Evolutionary conservation across 345 rosid genomes (phyloP).

Genomic region (Eutrema yunnanense): DNA sequence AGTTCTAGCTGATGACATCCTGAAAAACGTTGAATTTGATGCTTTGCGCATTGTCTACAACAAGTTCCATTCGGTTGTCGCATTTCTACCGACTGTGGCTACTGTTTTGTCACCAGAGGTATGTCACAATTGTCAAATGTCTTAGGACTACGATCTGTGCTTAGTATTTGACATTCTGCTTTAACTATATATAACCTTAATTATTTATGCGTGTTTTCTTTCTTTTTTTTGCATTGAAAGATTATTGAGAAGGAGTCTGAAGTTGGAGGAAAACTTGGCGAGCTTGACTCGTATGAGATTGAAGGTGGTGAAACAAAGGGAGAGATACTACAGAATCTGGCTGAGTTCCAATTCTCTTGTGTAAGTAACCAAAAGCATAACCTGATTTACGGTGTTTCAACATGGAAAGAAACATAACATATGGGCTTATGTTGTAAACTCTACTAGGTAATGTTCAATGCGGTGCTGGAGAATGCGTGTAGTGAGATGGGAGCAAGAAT

Average conservation of each 20-base stretch:
- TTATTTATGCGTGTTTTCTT: not conserved
- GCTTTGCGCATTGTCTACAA: slow-evolving; percentile 87
- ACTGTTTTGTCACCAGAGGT: slow-evolving; percentile 92
- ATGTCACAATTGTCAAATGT: slow-evolving; percentile 12
- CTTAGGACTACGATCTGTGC: slow-evolving; percentile 8
- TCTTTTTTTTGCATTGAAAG: slow-evolving; percentile 29
- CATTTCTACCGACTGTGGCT: slow-evolving; percentile 70
- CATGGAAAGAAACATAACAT: not conserved
- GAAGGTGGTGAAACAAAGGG: slow-evolving; percentile 97
- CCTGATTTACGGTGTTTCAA: not conserved
- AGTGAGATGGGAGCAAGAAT: slow-evolving; percentile 85
- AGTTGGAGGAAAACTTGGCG: slow-evolving; percentile 82
- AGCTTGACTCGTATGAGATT: slow-evolving; percentile 87
- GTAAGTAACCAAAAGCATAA: slow-evolving; percentile 43
- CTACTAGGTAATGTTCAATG: slow-evolving; percentile 75
- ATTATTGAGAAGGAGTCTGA: slow-evolving; percentile 84
- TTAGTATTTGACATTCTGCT: not conserved
- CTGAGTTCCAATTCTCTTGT: slow-evolving; percentile 97
- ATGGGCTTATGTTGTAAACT: not conserved
- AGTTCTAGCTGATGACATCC: slow-evolving; percentile 91
- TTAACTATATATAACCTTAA: not conserved
- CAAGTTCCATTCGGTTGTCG: slow-evolving; percentile 80
- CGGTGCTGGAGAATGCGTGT: slow-evolving; percentile 85
- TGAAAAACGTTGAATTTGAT: slow-evolving; percentile 88
- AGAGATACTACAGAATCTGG: slow-evolving; percentile 83